phyloP scores from a whole-genome alignment of 2,329 filamentous ascomycete genomes.

The Sordariomycetes sp. region DNA sequence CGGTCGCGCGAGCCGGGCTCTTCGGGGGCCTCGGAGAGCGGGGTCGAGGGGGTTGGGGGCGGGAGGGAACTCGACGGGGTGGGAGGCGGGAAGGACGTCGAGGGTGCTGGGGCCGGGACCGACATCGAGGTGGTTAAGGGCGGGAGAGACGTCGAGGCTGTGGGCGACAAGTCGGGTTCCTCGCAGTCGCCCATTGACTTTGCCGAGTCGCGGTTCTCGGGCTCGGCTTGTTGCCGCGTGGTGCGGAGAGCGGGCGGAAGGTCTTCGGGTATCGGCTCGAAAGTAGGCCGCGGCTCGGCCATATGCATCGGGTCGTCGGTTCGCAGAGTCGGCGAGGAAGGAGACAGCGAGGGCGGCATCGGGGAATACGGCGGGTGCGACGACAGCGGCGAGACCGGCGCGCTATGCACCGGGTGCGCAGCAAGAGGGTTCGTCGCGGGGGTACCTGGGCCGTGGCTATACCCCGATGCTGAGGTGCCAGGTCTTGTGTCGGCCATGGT shows the following conservation, averaged over 20 bases:
- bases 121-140: no score
- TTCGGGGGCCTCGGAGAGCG: conserved; percentile 15
- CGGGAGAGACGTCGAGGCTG: no score
- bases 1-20: conserved; percentile 52
- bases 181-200: conserved; percentile 27
- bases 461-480: conserved; percentile 22
- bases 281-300: conserved; percentile 6
- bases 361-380: not conserved
- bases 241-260: not conserved
- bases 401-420: not conserved
- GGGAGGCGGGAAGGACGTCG: conserved; percentile 11
- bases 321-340: conserved; percentile 9
- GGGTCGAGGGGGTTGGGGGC: conserved; percentile 4
- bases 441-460: not conserved
- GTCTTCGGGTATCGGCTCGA: conserved; percentile 1
- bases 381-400: not conserved
- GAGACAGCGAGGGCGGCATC: conserved; percentile 1
- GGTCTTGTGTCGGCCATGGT: conserved; percentile 11
- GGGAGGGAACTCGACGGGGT: no score
- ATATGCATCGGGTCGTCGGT: conserved; percentile 8
- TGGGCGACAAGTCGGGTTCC: no score
- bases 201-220: conserved; percentile 35
- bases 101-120: conserved; percentile 12
- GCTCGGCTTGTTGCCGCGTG: conserved; percentile 5
- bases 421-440: not conserved